Base-by-base conservation (phyloP, 1,139 yeast genomes). In the Debaryomyces coudertii region DNA sequence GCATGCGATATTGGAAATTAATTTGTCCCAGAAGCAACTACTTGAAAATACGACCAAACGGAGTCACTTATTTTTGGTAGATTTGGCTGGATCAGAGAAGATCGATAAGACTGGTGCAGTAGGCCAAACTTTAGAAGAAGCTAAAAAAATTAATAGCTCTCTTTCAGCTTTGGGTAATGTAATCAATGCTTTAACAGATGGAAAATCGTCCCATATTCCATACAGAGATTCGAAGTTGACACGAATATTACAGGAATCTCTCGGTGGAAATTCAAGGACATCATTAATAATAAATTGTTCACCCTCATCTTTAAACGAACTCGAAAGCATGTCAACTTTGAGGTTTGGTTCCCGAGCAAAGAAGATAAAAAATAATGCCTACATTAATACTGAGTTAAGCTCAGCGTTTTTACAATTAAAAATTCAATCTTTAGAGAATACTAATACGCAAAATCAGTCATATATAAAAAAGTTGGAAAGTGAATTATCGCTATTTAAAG, bases 41-140 rank as follows among this genome's bases (percentile, higher is more conserved):
- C 65, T 63, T 9, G 75, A 80, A 22, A 89, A 86, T 2, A 71
- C 79, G 9, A 72, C 79, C 36, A 87, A 84, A 58, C 74, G 79
- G 37, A 85, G 90, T n/a, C 82, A 76, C 50, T 71, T 90, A 46
- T 87, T 85, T 57, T 67, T 90, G 43, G 95, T 90, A 8, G 97
- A 90, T 67, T 73, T 90, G 52, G 97, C 96, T 0, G 96, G 97
- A 3, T 84, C 93, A 35, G 97, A 90, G 64, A 88, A 87, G 61
- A 83, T 88, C n/a, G 84, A 83, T 46, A 87, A 85, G 55, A 83
- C 95, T 0, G 93, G 95, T 2, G 95, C 90, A 0, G 67, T 80
- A 2, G 95, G 93, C 1, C 84, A 83, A 52, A 77, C 86, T 1
- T 68, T 88, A 14, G 92, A 90, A 60, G 97, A 90, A 55, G 92